Conservation (phyloP, 257 asterid genomes). For the Verbena officinalis region DNA sequence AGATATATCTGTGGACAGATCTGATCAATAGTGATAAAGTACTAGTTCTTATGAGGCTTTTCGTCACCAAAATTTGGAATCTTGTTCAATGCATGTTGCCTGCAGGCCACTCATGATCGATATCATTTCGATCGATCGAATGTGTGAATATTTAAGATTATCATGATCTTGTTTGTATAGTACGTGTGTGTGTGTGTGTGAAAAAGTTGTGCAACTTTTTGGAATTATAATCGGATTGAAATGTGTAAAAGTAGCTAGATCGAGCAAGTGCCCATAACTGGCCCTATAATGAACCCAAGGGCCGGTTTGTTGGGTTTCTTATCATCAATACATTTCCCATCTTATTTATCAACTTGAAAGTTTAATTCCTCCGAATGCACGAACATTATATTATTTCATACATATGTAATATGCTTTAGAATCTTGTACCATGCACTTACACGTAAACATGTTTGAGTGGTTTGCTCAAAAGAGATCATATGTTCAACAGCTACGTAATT, state of each 20-base stretch:
- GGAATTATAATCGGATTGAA: not conserved
- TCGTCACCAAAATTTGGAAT: constrained; percentile 32
- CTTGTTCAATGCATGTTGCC: constrained; percentile 27
- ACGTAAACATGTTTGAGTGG: too few relatives aligned
- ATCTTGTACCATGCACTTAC: too few relatives aligned
- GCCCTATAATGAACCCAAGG: constrained; percentile 44
- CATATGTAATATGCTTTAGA: too few relatives aligned
- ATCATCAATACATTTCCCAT: not conserved
- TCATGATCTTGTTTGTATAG: constrained; percentile 4
- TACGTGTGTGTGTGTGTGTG: not conserved
- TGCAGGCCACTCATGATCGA: too few relatives aligned
- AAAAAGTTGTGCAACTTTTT: not conserved
- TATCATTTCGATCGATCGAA: too few relatives aligned
- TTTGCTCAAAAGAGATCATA: too few relatives aligned
- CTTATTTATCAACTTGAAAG: too few relatives aligned
- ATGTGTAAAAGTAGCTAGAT: constrained; percentile 1
- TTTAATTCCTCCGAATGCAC: too few relatives aligned
- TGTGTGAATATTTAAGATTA: constrained; percentile 10
- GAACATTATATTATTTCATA: too few relatives aligned
- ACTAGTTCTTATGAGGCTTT: constrained; percentile 33
- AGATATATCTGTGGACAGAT: constrained; percentile 34
- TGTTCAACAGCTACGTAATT: too few relatives aligned
- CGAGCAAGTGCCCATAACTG: constrained; percentile 31
- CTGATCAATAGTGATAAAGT: constrained; percentile 38
- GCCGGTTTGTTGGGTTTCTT: constrained; percentile 38